These are phyloP conservation scores for Clonostachys rosea DNA, from an alignment of 2,329 filamentous ascomycete genomes.

Conservation along the genomic window DNA sequence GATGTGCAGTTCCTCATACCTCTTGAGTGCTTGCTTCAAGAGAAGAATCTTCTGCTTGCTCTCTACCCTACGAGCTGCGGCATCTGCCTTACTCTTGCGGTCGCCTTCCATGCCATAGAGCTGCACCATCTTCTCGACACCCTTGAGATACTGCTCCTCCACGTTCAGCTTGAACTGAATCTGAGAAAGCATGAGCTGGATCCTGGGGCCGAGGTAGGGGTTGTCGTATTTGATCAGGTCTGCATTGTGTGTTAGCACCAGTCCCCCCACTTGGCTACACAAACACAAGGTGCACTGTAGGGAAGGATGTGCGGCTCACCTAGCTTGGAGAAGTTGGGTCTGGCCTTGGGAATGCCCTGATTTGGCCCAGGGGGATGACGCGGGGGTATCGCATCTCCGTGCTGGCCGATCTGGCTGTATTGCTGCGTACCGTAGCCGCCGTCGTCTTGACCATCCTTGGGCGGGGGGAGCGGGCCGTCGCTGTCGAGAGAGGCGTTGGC, in stretches of 20 bases:
- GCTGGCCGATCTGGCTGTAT: constrained; percentile 56
- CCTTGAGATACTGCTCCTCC: constrained; percentile 97
- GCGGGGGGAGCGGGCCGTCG: constrained; percentile 60
- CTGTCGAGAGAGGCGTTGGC: constrained; percentile 61
- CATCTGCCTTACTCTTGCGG: constrained; percentile 90
- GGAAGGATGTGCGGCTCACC: constrained; percentile 43
- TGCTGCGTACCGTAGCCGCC: constrained; percentile 56
- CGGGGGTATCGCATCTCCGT: constrained; percentile 73
- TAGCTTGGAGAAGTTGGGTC: constrained; percentile 93
- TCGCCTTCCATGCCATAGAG: constrained; percentile 97
- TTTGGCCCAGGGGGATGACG: constrained; percentile 64
- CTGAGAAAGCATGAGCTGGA: constrained; percentile 98
- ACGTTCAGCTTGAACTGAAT: constrained; percentile 98
- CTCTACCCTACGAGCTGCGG: constrained; percentile 82
- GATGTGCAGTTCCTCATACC: constrained; percentile 96
- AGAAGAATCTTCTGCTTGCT: constrained; percentile 98
- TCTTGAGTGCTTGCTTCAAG: constrained; percentile 89
- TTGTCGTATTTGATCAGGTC: constrained; percentile 99
- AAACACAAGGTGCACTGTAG: constrained; percentile 5
- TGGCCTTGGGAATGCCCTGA: constrained; percentile 63
- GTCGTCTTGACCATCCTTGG: constrained; percentile 63
- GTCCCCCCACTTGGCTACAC: not conserved
- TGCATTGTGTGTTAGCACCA: constrained; percentile 25
- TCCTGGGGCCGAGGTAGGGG: constrained; percentile 88
- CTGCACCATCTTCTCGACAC: constrained; percentile 98